Evolutionary conservation across 345 rosid genomes (phyloP), one percentile per base, ranked within the genome.

Genomic region (Salix caprea): DNA sequence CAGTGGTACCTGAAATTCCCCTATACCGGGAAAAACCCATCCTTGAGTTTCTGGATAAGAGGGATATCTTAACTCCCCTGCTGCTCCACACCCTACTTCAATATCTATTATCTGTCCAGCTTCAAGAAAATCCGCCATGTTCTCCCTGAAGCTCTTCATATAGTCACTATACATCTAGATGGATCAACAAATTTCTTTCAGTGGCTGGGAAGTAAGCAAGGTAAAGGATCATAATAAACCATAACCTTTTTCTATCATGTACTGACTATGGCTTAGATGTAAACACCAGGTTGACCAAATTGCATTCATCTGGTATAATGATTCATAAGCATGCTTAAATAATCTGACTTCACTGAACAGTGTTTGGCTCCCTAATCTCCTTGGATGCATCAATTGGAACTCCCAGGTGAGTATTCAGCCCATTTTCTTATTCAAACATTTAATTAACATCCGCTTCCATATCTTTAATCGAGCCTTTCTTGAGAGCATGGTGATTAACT

Each of bases 31-130:
- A 77, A 85, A 94, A 46, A 76, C 83, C 97, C 97, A 94, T 8
- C 94, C 97, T 82, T 89, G 94, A 70, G 78, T 87, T 83, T 77
- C 74, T 1, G 93, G 91, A 79, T 92, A 94, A 77, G 98, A 85
- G 56, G 98, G 94, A 64, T 92, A 92, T 71, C 98, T 86, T 12
- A 92, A 91, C 83, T 94, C 98, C 62, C 97, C 97, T n/a, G 93
- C 91, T 6, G 97, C 94, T 36, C 98, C 94, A 76, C 91, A 89
- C 54, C 98, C 97, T 50, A 91, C 91, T 86, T 94, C 96, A 11
- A 94, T 89, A 83, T 90, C 97, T 54, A 92, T 81, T 64, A 94
- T 80, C 40, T 83, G 75, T 52, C 89, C 94, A 37, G 88, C 74
- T 82, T 87, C 90, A 11, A 94, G 37, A 70, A 89, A 78, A 76